These are phyloP conservation scores for Malus hybrid DNA, from an alignment of 331 rosid species.

Conservation along the genomic window DNA sequence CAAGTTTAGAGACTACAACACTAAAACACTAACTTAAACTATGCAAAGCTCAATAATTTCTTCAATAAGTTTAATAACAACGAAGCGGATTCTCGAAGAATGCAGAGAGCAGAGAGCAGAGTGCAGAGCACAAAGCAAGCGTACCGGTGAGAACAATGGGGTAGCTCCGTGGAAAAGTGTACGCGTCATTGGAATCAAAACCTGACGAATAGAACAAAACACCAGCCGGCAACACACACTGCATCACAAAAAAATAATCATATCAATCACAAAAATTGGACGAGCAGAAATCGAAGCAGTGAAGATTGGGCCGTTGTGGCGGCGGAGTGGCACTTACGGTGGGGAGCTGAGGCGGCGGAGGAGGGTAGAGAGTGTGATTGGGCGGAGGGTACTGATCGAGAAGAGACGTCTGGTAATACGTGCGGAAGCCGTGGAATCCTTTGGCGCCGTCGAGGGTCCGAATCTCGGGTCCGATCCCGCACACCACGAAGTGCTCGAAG, in stretches of 20 bases:
- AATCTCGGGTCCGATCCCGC: constrained; percentile 97
- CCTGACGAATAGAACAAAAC: constrained; percentile 68
- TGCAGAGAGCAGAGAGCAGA: not conserved
- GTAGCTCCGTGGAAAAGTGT: constrained; percentile 81
- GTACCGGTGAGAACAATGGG: constrained; percentile 93
- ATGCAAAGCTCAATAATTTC: not conserved
- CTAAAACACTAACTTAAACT: not conserved
- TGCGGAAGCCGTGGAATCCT: constrained; percentile 72
- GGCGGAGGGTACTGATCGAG: constrained; percentile 82
- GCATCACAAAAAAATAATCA: constrained; percentile 16
- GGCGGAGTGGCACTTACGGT: constrained; percentile 42
- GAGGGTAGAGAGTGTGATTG: constrained; percentile 73
- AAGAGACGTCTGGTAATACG: constrained; percentile 63
- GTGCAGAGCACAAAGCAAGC: no score
- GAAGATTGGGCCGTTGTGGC: not conserved
- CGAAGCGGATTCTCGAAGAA: not conserved
- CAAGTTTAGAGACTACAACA: not conserved
- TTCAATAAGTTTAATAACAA: not conserved
- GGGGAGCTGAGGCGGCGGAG: constrained; percentile 98
- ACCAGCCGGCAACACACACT: constrained; percentile 98
- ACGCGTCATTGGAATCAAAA: constrained; percentile 48
- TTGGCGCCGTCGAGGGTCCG: constrained; percentile 75
- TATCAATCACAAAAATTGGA: not conserved
- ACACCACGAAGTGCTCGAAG: constrained; percentile 92
- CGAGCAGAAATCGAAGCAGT: not conserved